Percentiles rank a stretch among this genome's conserved stretches.
Conservation (phyloP, 2,329 filamentous ascomycete species). For the Plectosphaerella plurivora region DNA sequence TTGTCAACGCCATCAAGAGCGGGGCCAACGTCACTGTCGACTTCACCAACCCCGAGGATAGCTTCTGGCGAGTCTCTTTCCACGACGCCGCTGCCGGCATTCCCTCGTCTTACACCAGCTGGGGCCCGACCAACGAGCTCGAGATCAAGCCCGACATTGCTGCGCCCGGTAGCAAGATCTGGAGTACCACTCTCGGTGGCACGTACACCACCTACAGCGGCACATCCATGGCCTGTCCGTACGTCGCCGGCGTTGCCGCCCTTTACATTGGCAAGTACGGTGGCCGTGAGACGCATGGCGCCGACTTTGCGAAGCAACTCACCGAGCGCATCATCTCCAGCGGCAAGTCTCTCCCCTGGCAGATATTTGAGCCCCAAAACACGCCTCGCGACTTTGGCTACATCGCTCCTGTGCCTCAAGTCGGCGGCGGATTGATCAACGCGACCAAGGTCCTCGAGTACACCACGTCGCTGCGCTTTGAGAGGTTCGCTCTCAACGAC, state of each 20-base stretch:
- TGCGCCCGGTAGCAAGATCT: slow-evolving; percentile 37
- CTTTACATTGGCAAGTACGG: slow-evolving; percentile 29
- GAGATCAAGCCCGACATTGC: slow-evolving; percentile 37
- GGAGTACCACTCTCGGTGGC: slow-evolving; percentile 35
- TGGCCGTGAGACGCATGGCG: slow-evolving; percentile 24
- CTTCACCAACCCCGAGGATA: slow-evolving; percentile 4
- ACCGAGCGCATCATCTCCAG: slow-evolving; percentile 26
- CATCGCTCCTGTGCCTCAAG: slow-evolving; percentile 28
- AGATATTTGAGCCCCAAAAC: slow-evolving; percentile 13
- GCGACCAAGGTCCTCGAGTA: slow-evolving; percentile 35
- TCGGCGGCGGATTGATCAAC: slow-evolving; percentile 35
- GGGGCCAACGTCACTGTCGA: slow-evolving; percentile 9
- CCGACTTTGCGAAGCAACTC: slow-evolving; percentile 21
- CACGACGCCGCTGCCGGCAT: slow-evolving; percentile 24
- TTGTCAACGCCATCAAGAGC: slow-evolving; percentile 10
- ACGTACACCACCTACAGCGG: slow-evolving; percentile 35
- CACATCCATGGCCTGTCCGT: slow-evolving; percentile 45
- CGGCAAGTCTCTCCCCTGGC: slow-evolving; percentile 23
- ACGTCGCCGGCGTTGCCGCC: slow-evolving; percentile 37
- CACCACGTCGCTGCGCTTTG: slow-evolving; percentile 28
- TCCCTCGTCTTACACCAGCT: slow-evolving; percentile 32
- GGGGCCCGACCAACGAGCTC: slow-evolving; percentile 38
- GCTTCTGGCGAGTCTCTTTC: slow-evolving; percentile 8
- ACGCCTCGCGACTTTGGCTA: slow-evolving; percentile 14
- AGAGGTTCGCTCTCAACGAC: slow-evolving; percentile 38